Conservation (phyloP, 164 flowering plant genomes). For the Aristolochia contorta region DNA sequence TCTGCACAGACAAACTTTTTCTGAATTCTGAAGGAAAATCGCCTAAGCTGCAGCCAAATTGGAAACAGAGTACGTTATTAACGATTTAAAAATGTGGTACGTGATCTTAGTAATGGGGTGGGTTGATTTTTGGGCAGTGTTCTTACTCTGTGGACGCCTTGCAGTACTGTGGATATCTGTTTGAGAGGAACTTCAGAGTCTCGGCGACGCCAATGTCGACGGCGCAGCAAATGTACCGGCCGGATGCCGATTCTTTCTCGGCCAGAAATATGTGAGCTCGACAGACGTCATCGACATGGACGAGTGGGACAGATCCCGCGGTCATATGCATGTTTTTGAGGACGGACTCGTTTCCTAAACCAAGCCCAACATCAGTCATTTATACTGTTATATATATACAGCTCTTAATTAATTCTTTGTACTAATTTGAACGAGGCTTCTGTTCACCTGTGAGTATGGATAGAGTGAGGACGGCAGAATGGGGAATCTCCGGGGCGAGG, state of each 20-base stretch:
- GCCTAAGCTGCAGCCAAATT: constrained; percentile 43
- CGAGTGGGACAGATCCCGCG: constrained; percentile 53
- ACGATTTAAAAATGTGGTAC: not conserved
- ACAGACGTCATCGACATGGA: constrained; percentile 68
- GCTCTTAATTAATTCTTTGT: no score
- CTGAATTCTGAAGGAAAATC: constrained; percentile 54
- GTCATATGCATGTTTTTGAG: constrained; percentile 29
- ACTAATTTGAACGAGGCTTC: no score
- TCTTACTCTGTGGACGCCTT: constrained; percentile 57
- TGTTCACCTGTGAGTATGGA: not conserved
- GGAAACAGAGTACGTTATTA: not conserved
- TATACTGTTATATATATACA: no score
- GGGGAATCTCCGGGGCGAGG: constrained; percentile 42
- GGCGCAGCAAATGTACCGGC: constrained; percentile 62
- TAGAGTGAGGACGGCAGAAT: constrained; percentile 21
- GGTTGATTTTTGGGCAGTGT: not conserved
- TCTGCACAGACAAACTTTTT: constrained; percentile 49
- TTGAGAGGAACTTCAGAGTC: constrained; percentile 58
- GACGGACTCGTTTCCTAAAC: constrained; percentile 41
- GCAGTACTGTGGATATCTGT: constrained; percentile 46
- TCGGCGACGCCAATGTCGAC: constrained; percentile 42
- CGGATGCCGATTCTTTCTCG: constrained; percentile 63
- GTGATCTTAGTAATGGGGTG: not conserved
- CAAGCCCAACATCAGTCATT: no score
- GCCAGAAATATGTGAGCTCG: constrained; percentile 62